Conservation (phyloP, 495 filamentous ascomycete species). For the Oleoguttula mirabilis region DNA sequence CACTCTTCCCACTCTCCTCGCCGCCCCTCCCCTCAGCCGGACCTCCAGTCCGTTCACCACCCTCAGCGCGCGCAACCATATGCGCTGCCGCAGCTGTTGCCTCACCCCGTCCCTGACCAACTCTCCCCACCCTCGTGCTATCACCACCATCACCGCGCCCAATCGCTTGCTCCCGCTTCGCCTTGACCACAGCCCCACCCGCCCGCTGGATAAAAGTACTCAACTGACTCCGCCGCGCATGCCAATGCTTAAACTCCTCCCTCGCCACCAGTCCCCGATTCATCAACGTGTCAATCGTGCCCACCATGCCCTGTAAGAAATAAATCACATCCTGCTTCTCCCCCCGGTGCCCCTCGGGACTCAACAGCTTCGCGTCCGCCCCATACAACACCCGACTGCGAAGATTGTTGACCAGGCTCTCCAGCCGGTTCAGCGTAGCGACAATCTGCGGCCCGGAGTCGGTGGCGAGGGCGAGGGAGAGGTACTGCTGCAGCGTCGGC, state of each 20-base stretch:
- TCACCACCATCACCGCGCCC: background rate
- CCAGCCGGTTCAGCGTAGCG: slow-evolving; percentile 11
- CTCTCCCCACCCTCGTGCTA: too few relatives aligned
- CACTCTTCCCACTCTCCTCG: too few relatives aligned
- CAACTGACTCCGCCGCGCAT: slow-evolving; percentile 6
- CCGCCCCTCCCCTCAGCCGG: too few relatives aligned
- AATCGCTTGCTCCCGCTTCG: background rate
- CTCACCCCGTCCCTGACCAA: too few relatives aligned
- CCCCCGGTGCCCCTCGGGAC: background rate
- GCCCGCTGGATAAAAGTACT: background rate
- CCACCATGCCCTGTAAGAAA: slow-evolving; percentile 7
- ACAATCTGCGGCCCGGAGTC: slow-evolving; percentile 8
- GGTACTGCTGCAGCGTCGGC: slow-evolving; percentile 26
- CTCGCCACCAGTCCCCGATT: slow-evolving; percentile 13
- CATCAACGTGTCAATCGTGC: slow-evolving; percentile 15
- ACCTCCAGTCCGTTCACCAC: too few relatives aligned
- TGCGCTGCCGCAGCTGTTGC: too few relatives aligned
- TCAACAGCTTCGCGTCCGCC: background rate
- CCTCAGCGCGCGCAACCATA: too few relatives aligned
- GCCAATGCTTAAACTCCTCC: slow-evolving; percentile 11
- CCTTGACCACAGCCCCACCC: background rate
- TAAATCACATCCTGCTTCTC: slow-evolving; percentile 1
- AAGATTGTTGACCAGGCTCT: slow-evolving; percentile 9
- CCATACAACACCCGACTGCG: slow-evolving; percentile 10
- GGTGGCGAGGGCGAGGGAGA: slow-evolving; percentile 27